These are phyloP conservation scores for Tylopilus rubrobrunneus DNA, from an alignment of 768 basidiomycete genomes.

Conservation along the genomic window DNA sequence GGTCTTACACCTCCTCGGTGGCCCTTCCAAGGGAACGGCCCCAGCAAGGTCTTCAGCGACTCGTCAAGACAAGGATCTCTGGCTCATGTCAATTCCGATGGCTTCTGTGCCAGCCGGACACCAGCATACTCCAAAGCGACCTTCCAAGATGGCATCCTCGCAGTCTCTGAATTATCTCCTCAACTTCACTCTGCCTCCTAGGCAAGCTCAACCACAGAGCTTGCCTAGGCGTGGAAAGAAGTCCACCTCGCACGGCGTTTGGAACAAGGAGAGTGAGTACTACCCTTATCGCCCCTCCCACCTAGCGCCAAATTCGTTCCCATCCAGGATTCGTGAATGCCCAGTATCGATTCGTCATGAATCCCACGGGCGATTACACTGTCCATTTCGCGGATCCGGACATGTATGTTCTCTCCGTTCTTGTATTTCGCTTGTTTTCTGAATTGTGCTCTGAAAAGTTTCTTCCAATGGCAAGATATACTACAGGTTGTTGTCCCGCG, in stretches of 20 bases:
- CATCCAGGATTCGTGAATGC: constrained; percentile 89
- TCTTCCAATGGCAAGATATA: constrained; percentile 95
- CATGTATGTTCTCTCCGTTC: constrained; percentile 57
- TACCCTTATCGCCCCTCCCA: constrained; percentile 8
- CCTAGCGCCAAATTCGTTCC: constrained; percentile 13
- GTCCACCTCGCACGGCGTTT: constrained; percentile 58
- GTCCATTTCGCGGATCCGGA: constrained; percentile 98
- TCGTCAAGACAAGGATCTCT: constrained; percentile 9
- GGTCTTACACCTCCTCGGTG: constrained; percentile 10
- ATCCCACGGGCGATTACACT: constrained; percentile 86
- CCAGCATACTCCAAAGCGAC: constrained; percentile 50
- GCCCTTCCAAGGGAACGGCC: constrained; percentile 49
- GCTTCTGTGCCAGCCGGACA: constrained; percentile 21
- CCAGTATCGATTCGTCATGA: constrained; percentile 94
- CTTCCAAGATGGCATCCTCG: constrained; percentile 63
- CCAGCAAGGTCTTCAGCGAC: constrained; percentile 18
- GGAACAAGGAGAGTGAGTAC: constrained; percentile 92
- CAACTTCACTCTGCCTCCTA: constrained; percentile 89
- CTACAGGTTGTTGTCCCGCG: constrained; percentile 92
- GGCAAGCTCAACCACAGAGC: constrained; percentile 60
- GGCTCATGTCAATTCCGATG: constrained; percentile 28
- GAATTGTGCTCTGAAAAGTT: constrained; percentile 43
- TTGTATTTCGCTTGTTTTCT: not conserved
- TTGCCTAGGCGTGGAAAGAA: constrained; percentile 76
- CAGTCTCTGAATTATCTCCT: constrained; percentile 80